Evolutionary conservation across 805 yeast genomes (phyloP).

Genomic region (Starmerella apis): DNA sequence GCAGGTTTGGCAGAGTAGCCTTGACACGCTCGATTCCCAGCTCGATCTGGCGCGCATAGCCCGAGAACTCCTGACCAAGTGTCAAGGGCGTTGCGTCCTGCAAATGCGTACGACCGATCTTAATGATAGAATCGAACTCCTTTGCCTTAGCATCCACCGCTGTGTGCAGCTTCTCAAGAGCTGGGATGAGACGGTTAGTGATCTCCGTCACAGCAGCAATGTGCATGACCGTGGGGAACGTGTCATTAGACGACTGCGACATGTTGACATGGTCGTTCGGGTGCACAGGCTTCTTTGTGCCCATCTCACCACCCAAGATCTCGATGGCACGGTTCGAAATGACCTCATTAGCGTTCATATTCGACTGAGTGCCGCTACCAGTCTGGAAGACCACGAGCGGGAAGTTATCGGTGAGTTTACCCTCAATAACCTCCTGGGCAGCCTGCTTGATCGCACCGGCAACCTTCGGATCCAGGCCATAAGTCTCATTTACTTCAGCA

Average conservation of each 20-base stretch:
- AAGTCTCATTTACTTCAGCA: slow-evolving; percentile 73
- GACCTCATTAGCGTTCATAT: slow-evolving; percentile 98
- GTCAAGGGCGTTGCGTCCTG: slow-evolving; percentile 99
- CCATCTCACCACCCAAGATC: slow-evolving; percentile 80
- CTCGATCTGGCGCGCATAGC: slow-evolving; percentile 85
- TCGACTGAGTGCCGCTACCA: slow-evolving; percentile 96
- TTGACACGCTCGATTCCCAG: slow-evolving; percentile 86
- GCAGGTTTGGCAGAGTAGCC: slow-evolving; percentile 60
- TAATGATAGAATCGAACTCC: slow-evolving; percentile 82
- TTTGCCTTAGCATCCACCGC: slow-evolving; percentile 67
- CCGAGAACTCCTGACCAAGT: slow-evolving; percentile 94
- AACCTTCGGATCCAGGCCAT: slow-evolving; percentile 80
- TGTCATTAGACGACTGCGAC: slow-evolving; percentile 97
- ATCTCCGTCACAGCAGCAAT: slow-evolving; percentile 95
- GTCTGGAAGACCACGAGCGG: slow-evolving; percentile 98
- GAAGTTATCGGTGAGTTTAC: slow-evolving; percentile 86
- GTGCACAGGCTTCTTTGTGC: slow-evolving; percentile 89
- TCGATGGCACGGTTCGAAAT: slow-evolving; percentile 98
- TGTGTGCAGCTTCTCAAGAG: slow-evolving; percentile 63
- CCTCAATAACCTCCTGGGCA: slow-evolving; percentile 88
- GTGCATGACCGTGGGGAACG: slow-evolving; percentile 99
- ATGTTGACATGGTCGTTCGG: slow-evolving; percentile 98
- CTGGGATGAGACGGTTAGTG: slow-evolving; percentile 63
- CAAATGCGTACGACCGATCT: slow-evolving; percentile 97
- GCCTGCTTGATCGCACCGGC: slow-evolving; percentile 83